phyloP scores from a whole-genome alignment of 1,284 basidiomycete species.

The Tetrapyrgos nigripes region DNA sequence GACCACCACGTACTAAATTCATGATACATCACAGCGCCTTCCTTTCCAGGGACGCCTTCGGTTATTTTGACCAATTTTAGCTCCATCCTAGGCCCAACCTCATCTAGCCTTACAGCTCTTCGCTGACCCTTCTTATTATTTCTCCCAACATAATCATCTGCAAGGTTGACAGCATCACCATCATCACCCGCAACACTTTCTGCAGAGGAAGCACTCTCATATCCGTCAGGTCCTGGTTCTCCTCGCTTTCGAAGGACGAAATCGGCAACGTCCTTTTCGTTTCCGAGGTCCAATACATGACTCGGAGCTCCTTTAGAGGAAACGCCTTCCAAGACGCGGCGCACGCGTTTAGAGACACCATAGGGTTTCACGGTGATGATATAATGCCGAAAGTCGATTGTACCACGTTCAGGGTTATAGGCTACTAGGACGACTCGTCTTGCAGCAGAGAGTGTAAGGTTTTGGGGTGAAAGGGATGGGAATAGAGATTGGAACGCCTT shows the following conservation, averaged over 20 bases:
- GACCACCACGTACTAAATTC: constrained; percentile 73
- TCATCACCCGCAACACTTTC: constrained; percentile 88
- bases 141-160: constrained; percentile 93
- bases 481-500: constrained; percentile 91
- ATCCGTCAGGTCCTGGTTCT: constrained; percentile 76
- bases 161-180: constrained; percentile 81
- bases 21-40: constrained; percentile 91
- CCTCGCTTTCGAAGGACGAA: constrained; percentile 84
- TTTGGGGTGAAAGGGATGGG: constrained; percentile 84
- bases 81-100: constrained; percentile 97
- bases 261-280: constrained; percentile 94
- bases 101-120: constrained; percentile 90
- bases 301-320: constrained; percentile 44
- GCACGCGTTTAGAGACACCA: constrained; percentile 92
- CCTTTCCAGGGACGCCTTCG: constrained; percentile 91
- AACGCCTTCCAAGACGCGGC: constrained; percentile 83
- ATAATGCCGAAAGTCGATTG: constrained; percentile 94
- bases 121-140: constrained; percentile 92
- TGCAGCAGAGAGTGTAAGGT: constrained; percentile 81
- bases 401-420: constrained; percentile 87
- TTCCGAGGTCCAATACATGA: constrained; percentile 78
- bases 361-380: constrained; percentile 95
- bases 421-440: constrained; percentile 93
- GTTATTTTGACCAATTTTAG: constrained; percentile 92
- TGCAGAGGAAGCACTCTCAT: constrained; percentile 81